Base-by-base conservation (phyloP, 345 rosid genomes). In the Citrus unshiu region DNA sequence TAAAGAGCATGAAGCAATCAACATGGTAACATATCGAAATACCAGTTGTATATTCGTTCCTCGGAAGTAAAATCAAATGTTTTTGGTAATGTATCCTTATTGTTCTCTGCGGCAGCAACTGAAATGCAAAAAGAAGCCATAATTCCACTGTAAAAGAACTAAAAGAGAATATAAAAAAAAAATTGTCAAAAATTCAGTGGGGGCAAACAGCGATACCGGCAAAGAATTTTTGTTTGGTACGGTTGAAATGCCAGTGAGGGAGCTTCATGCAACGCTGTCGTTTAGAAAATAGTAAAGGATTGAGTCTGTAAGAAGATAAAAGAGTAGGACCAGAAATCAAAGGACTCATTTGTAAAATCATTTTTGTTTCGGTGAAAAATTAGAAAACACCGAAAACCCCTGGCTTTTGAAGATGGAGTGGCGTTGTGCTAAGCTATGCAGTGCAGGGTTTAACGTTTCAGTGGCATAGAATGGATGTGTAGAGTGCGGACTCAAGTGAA, bases 21-120 rank as follows among this genome's bases (percentile, higher is more conserved):
- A 61, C 30, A 32, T 14, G 57, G 12, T 29, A 30, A 24, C n/a
- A 32, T 2, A 29, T 35, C 37, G 37, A 14, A 59, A 51, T 88
- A 93, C 99, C 99, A 95, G n/a, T 88, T 89, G 84, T 95, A 95
- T 34, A 95, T 95, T 57, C 92, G 87, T 78, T 95, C 99, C 88
- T 95, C 99, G 0, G 93, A 90, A 19, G 93, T 74, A 85, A 93
- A 95, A 82, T 95, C 98, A 67, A 95, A 95, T 22, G 94, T 85
- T 90, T 93, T 95, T 4, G 95, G 90, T 77, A 90, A 92, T 58
- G 82, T 85, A 54, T 88, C 88, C 78, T 5, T 46, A 13, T 13
- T 54, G 58, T 84, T 87, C 32, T 85, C 88, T 37, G 89, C 81
- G n/a, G 91, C 88, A 60, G 88, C 90, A 86, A 83, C 97, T 90